A percentile compares a stretch with the other conserved stretches of the same genome.
Evolutionary conservation across 2,329 filamentous ascomycete species (phyloP).

Genomic region (Sporothrix mexicana): DNA sequence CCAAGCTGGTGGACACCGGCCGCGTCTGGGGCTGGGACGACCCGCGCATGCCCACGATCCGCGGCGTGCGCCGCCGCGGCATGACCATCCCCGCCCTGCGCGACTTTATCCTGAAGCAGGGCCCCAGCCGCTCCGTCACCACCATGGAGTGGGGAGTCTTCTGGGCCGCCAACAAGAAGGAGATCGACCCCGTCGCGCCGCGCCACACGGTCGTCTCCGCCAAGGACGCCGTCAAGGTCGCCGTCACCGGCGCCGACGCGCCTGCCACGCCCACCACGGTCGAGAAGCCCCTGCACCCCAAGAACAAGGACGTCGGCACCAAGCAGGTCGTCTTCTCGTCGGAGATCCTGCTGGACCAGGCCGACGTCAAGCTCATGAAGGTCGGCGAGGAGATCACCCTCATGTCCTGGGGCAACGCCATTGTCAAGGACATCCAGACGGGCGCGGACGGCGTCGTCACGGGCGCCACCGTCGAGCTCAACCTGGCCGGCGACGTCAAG

Average conservation of each 20-base stretch:
- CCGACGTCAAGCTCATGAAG: slow-evolving; percentile 80
- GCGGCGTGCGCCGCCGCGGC: slow-evolving; percentile 77
- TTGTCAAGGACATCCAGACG: slow-evolving; percentile 70
- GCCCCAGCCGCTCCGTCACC: slow-evolving; percentile 81
- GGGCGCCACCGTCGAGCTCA: slow-evolving; percentile 78
- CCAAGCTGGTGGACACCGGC: slow-evolving; percentile 78
- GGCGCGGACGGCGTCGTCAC: slow-evolving; percentile 62
- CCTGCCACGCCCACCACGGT: slow-evolving; percentile 67
- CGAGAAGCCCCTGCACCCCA: slow-evolving; percentile 85
- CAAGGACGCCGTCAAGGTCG: slow-evolving; percentile 73
- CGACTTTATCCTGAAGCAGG: slow-evolving; percentile 85
- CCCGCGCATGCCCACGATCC: slow-evolving; percentile 70
- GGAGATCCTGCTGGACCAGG: slow-evolving; percentile 82
- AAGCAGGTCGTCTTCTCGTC: slow-evolving; percentile 85
- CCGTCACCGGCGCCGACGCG: slow-evolving; percentile 70
- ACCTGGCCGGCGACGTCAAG: slow-evolving; percentile 92
- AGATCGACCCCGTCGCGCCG: slow-evolving; percentile 77
- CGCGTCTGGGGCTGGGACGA: slow-evolving; percentile 86
- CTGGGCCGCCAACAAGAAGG: slow-evolving; percentile 79
- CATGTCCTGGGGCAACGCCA: slow-evolving; percentile 95
- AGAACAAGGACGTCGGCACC: slow-evolving; percentile 82
- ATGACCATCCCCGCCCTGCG: slow-evolving; percentile 80
- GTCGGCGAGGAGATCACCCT: slow-evolving; percentile 90
- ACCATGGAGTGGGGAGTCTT: slow-evolving; percentile 82
- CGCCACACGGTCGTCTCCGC: slow-evolving; percentile 75